phyloP scores from a whole-genome alignment of 108 stramenopile species.

The Pseudonitzschia pungens region DNA sequence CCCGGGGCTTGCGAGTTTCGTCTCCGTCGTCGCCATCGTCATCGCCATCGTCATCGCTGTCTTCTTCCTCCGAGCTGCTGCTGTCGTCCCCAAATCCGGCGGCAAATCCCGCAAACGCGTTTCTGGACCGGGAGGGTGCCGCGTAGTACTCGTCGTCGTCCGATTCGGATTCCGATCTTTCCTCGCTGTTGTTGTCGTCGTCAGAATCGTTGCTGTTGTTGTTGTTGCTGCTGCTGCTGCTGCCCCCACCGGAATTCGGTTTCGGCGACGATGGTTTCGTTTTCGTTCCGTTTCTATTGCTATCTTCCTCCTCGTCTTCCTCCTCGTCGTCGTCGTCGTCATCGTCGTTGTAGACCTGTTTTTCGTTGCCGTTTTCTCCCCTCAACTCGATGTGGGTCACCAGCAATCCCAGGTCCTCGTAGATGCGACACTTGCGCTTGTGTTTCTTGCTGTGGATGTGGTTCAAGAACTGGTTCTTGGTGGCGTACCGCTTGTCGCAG shows the following conservation, averaged over 20 bases:
- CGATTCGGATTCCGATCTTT: no score
- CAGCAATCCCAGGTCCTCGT: constrained; percentile 17
- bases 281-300: neutral
- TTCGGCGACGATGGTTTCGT: neutral
- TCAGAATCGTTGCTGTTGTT: neutral
- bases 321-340: constrained; percentile 19
- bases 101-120: neutral
- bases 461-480: constrained; percentile 23
- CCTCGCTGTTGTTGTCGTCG: no score
- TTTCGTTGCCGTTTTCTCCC: constrained; percentile 18
- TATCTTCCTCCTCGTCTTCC: constrained; percentile 1
- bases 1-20: no score
- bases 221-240: neutral
- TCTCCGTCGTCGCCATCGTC: constrained; percentile 9
- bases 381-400: constrained; percentile 20
- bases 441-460: constrained; percentile 19
- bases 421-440: constrained; percentile 1
- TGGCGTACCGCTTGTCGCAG: constrained; percentile 19
- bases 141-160: neutral
- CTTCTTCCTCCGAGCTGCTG: neutral
- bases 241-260: no score
- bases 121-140: neutral
- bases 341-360: constrained; percentile 4
- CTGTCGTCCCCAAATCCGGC: neutral
- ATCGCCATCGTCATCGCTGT: neutral